Base-by-base conservation (phyloP, 2,329 filamentous ascomycete genomes). In the Phoma herbarum region DNA sequence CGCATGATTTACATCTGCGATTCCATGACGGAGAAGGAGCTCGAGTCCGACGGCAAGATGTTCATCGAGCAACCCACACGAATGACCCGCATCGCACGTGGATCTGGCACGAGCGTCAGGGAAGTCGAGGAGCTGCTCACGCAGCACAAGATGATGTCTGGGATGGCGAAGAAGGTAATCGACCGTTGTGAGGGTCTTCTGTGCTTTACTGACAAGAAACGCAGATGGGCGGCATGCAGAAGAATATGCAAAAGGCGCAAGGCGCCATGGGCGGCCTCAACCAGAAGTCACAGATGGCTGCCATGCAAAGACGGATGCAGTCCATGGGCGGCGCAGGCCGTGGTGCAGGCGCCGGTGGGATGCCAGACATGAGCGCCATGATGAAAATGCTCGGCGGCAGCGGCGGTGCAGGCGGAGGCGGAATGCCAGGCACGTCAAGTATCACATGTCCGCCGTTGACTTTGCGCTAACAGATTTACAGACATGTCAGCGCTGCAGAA, bases 1-100 rank as follows among this genome's bases (percentile, higher is more conserved):
- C 90, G 95, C 62, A 99, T 99, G 95, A 92, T 99, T 68, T 98
- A 96, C 81, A 97, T 99, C 60, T 97, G 93, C 81, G 95, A 99
- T 80, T 94, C 90, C 63, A 99, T 99, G 95, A 98, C 94, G 0
- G 87, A 91, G 22, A 96, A 96, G 75, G 95, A 99, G 76, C 87
- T 99, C 20, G 94, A 99, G 77, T 91, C 90, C 42, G 94, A 99
- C 71, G 95, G 95, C 75, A 97, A 96, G 79, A 87, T 96, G 63
- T 94, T 99, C 66, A 86, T 96, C 57, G 92, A 97, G 22, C 91
- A 98, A 74, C 95, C 95, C 0, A 91, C 90, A 14, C 87, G 95
- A 41, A 96, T 98, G 88, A 97, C 93, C 16, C 86, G 95, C 33
- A 89, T 99, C 47, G 95, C 95, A 0, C 87, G 89, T 51, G 95